A percentile compares a stretch with the other conserved stretches of the same genome.
Conservation (phyloP, 148 eudicot genomes). For the Diospyros kaki region DNA sequence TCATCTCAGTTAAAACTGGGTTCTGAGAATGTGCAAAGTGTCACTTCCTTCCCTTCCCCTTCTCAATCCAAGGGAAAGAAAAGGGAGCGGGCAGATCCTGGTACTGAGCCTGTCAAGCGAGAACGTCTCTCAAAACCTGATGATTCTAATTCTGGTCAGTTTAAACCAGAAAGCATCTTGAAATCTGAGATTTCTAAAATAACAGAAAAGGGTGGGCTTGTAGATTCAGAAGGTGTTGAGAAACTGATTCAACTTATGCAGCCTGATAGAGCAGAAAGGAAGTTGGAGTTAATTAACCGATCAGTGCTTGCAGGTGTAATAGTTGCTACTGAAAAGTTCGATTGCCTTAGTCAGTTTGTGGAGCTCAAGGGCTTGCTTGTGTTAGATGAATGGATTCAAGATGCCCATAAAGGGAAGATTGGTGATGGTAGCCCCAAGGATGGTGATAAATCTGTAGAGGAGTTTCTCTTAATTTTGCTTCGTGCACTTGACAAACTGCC, state of each 20-base stretch:
- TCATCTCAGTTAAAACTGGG: conserved; percentile 62
- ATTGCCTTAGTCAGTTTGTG: conserved; percentile 75
- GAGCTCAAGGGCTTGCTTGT: conserved; percentile 77
- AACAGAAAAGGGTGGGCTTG: conserved; percentile 73
- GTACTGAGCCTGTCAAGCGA: conserved; percentile 55
- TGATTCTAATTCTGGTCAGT: conserved; percentile 45
- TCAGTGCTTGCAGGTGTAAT: conserved; percentile 68
- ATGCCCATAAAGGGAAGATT: conserved; percentile 72
- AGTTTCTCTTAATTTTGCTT: conserved; percentile 74
- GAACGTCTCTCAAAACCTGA: conserved; percentile 52
- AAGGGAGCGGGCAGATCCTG: conserved; percentile 67
- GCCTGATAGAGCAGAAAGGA: conserved; percentile 65
- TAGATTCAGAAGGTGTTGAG: conserved; percentile 67
- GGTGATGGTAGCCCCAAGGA: conserved; percentile 62
- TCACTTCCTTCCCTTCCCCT: conserved; percentile 41
- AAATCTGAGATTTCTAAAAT: conserved; percentile 66
- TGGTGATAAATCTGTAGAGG: conserved; percentile 72
- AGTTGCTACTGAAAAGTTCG: conserved; percentile 79
- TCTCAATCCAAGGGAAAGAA: conserved; percentile 79
- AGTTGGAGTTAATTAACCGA: conserved; percentile 53
- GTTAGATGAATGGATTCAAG: conserved; percentile 93
- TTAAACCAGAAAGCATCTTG: conserved; percentile 45
- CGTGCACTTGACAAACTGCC: conserved; percentile 94
- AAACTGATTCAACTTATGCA: conserved; percentile 83
- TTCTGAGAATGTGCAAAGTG: conserved; percentile 66